Conservation (phyloP, 2,329 filamentous ascomycete species). For the Fusarium concolor region DNA sequence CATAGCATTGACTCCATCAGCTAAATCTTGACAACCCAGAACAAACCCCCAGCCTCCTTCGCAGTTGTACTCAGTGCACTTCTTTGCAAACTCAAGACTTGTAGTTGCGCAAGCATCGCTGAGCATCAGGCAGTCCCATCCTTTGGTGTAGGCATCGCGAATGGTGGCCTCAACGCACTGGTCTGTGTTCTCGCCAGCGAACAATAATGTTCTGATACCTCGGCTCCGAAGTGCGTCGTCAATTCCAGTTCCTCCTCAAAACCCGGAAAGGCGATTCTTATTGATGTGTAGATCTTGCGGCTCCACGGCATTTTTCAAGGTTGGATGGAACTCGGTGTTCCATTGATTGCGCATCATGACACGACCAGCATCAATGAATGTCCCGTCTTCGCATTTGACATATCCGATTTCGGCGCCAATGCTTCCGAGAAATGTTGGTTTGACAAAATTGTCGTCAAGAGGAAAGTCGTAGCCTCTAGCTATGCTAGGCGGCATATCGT, state of each 20-base stretch:
- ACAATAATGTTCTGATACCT: neutral
- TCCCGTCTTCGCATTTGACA: rapidly evolving
- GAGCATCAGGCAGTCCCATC: neutral
- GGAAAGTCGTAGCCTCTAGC: neutral
- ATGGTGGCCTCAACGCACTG: neutral
- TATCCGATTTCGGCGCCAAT: neutral
- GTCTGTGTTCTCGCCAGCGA: neutral
- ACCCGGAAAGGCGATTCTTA: neutral
- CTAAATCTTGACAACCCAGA: neutral
- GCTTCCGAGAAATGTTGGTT: neutral
- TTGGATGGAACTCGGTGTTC: neutral
- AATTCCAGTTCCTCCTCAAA: neutral
- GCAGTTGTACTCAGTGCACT: neutral
- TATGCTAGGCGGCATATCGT: rapidly evolving
- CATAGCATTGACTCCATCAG: no score
- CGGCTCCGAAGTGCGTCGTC: rapidly evolving
- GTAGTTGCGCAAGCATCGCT: neutral
- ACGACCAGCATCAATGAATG: rapidly evolving
- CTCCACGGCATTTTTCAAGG: rapidly evolving
- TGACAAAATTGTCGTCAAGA: neutral
- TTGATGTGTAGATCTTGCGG: neutral
- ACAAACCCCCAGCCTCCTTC: neutral
- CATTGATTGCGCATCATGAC: neutral
- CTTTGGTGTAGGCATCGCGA: neutral
- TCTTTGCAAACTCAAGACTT: neutral